Conservation (phyloP, 108 stramenopile genomes). For the Licmophora abbreviata region DNA sequence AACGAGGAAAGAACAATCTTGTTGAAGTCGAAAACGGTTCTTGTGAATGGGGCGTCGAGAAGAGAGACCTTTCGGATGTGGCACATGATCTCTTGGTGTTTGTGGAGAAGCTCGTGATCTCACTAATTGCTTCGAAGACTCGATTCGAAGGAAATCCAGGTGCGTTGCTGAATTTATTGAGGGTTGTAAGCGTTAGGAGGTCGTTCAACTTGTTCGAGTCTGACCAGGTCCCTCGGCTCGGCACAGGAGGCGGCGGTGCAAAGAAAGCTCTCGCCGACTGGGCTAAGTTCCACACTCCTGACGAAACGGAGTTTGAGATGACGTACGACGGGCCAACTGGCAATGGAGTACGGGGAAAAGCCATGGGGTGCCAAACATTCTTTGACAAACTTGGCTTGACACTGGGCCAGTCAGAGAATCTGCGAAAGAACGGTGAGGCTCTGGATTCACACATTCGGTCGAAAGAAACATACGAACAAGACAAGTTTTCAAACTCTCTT, state of each 20-base stretch:
- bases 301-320: constrained; percentile 55
- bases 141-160: constrained; percentile 45
- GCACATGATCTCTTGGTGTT: constrained; percentile 61
- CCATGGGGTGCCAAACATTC: constrained; percentile 53
- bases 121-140: constrained; percentile 20
- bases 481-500: constrained; percentile 14
- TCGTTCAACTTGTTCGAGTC: background rate
- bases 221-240: background rate
- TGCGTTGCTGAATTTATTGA: background rate
- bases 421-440: constrained; percentile 10
- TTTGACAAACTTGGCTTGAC: constrained; percentile 22
- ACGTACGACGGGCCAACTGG: constrained; percentile 58
- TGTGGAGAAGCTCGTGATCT: constrained; percentile 45
- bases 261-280: constrained; percentile 35
- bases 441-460: constrained; percentile 10
- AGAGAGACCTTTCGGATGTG: constrained; percentile 30
- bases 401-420: background rate
- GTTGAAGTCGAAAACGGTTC: constrained; percentile 8
- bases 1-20: constrained; percentile 8
- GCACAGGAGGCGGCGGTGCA: background rate
- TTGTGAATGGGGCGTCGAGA: constrained; percentile 8
- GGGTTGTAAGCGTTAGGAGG: background rate
- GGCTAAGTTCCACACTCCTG: constrained; percentile 36
- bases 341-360: constrained; percentile 28
- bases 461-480: constrained; percentile 13